Evolutionary conservation across 2,329 filamentous ascomycete species (phyloP).

Genomic region (Coniochaeta sp.): DNA sequence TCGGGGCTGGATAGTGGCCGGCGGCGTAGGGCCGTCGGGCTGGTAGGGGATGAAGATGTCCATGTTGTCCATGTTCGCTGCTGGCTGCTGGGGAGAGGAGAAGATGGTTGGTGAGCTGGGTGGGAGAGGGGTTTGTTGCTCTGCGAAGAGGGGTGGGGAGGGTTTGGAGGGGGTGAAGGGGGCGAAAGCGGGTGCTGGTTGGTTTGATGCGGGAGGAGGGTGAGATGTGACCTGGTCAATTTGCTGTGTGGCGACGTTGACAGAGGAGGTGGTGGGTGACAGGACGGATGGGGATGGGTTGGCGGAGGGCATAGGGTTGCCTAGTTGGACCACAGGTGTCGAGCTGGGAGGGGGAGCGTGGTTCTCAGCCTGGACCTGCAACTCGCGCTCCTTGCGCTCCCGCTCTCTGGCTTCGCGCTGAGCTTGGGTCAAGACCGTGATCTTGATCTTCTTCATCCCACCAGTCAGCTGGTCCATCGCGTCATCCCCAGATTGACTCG

Average conservation of each 20-base stretch:
- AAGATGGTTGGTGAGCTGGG: slow-evolving; percentile 8
- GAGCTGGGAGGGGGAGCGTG: background rate
- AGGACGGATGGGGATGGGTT: background rate
- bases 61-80: too few relatives aligned
- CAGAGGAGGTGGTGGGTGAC: background rate
- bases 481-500: slow-evolving; percentile 24
- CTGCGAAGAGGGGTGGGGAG: slow-evolving; percentile 7
- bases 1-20: slow-evolving; percentile 18
- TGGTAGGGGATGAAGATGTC: slow-evolving; percentile 49
- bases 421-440: slow-evolving; percentile 52
- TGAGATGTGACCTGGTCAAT: background rate
- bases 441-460: slow-evolving; percentile 57
- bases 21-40: slow-evolving; percentile 42
- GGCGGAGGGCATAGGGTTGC: background rate
- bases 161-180: background rate
- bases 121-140: slow-evolving; percentile 6
- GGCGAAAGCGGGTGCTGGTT: background rate
- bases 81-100: slow-evolving; percentile 4
- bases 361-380: slow-evolving; percentile 9
- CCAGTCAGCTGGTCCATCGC: slow-evolving; percentile 49
- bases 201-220: background rate
- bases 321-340: background rate
- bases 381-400: slow-evolving; percentile 13
- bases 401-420: slow-evolving; percentile 46
- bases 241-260: background rate